Evolutionary conservation across 176 grass and related monocot genomes (phyloP).

Genomic region (Triticum urartu): DNA sequence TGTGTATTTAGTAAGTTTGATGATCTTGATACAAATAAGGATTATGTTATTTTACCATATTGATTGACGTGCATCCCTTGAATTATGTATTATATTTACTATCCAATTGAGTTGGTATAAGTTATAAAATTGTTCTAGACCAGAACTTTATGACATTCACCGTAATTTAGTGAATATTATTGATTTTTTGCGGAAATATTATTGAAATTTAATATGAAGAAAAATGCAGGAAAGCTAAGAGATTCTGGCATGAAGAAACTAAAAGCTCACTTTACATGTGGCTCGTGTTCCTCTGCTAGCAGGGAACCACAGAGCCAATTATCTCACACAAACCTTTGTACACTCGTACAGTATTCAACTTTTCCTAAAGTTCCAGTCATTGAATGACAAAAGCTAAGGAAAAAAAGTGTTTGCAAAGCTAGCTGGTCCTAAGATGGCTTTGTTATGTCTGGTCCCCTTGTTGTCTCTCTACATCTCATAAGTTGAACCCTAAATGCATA

Average conservation of each 20-base stretch:
- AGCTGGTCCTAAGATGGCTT: slow-evolving; percentile 52
- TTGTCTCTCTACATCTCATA: background rate
- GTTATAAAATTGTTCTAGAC: background rate
- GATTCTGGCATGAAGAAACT: background rate
- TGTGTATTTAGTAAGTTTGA: background rate
- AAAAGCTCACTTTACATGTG: background rate
- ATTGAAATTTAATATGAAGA: background rate
- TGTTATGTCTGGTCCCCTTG: slow-evolving; percentile 23
- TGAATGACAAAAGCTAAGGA: slow-evolving; percentile 40
- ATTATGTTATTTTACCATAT: background rate
- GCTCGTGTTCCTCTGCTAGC: slow-evolving; percentile 13
- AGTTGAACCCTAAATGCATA: background rate
- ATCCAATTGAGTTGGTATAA: background rate
- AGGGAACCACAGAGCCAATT: slow-evolving; percentile 24
- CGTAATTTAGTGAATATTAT: background rate
- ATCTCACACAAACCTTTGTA: slow-evolving; percentile 22
- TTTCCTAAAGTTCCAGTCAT: slow-evolving; percentile 54
- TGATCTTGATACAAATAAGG: background rate
- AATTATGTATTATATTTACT: background rate
- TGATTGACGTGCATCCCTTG: background rate
- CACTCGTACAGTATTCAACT: slow-evolving; percentile 15
- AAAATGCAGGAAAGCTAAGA: background rate
- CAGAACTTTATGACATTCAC: background rate
- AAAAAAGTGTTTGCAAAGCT: slow-evolving; percentile 46
- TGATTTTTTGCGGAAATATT: background rate